Percentiles rank a stretch among this genome's conserved stretches.
phyloP scores from a whole-genome alignment of 2,329 filamentous ascomycete genomes.

The Purpureocillium takamizusanense region DNA sequence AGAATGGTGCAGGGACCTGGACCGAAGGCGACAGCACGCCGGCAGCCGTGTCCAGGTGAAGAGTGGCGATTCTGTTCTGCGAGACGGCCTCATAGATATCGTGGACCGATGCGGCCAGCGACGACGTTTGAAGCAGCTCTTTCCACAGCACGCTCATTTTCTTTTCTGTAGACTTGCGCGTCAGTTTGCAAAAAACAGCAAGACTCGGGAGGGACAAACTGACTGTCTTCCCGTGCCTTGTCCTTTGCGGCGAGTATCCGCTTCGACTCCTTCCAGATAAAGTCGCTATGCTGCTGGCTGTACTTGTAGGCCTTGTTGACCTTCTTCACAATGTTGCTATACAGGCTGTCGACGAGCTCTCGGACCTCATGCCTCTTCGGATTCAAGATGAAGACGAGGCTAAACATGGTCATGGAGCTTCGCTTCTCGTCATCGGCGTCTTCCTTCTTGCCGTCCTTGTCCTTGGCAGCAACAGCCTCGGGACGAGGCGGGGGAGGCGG shows the following conservation, averaged over 20 bases:
- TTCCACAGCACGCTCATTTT: constrained; percentile 60
- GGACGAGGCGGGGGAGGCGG: constrained; percentile 6
- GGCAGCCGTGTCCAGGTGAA: constrained; percentile 59
- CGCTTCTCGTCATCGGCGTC: constrained; percentile 50
- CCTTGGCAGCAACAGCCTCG: constrained; percentile 10
- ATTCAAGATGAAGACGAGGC: constrained; percentile 85
- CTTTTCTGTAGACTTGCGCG: constrained; percentile 27
- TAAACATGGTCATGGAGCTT: constrained; percentile 90
- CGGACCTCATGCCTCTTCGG: constrained; percentile 71
- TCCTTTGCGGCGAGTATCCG: constrained; percentile 74
- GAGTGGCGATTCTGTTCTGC: constrained; percentile 74
- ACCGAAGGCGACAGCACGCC: constrained; percentile 53
- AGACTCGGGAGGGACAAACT: constrained; percentile 12
- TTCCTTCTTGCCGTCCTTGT: constrained; percentile 32
- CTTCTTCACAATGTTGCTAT: constrained; percentile 83
- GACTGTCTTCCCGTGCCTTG: constrained; percentile 63
- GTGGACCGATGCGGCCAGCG: constrained; percentile 72
- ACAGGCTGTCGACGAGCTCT: constrained; percentile 65
- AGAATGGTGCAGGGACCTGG: constrained; percentile 57
- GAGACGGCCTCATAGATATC: constrained; percentile 77
- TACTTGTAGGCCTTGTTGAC: constrained; percentile 89
- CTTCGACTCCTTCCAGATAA: constrained; percentile 87
- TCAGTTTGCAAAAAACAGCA: not conserved
- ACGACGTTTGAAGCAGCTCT: constrained; percentile 62
- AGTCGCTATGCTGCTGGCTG: constrained; percentile 81